phyloP scores from a whole-genome alignment of 768 basidiomycete genomes.

The Holtermannia corniformis region DNA sequence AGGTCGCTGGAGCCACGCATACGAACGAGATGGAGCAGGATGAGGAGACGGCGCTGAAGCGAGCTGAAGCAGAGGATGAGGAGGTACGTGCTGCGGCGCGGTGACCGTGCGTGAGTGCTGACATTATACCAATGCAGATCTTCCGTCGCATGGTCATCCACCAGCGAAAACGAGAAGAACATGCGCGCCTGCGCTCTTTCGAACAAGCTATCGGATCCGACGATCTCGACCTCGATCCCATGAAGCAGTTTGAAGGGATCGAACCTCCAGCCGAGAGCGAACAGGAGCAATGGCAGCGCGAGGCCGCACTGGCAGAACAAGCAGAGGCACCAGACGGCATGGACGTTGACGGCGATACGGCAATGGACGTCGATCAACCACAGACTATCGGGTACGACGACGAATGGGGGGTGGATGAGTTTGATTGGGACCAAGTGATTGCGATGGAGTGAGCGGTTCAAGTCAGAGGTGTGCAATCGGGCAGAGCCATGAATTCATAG shows the following conservation, averaged over 20 bases:
- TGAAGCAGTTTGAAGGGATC: neutral
- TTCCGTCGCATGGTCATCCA: constrained; percentile 27
- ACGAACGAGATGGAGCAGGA: constrained; percentile 12
- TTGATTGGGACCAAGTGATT: neutral
- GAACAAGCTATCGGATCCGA: constrained; percentile 26
- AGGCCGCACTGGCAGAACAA: constrained; percentile 23
- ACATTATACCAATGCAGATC: constrained; percentile 23
- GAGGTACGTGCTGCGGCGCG: constrained; percentile 16
- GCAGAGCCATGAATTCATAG: too few species aligned
- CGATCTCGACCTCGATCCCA: constrained; percentile 12
- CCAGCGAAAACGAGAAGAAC: constrained; percentile 16
- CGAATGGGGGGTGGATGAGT: constrained; percentile 21
- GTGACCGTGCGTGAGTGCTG: neutral
- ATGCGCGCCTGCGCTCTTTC: constrained; percentile 15
- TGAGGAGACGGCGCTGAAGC: constrained; percentile 27
- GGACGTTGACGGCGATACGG: constrained; percentile 8
- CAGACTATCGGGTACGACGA: constrained; percentile 23
- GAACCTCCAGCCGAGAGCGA: constrained; percentile 6
- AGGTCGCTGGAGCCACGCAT: neutral
- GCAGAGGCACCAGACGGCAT: constrained; percentile 2
- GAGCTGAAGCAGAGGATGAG: constrained; percentile 32
- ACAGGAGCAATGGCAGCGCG: constrained; percentile 22
- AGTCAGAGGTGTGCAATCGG: too few species aligned
- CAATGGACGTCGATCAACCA: constrained; percentile 11
- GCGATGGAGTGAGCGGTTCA: constrained; percentile 1